Evolutionary conservation across 2,329 filamentous ascomycete genomes (phyloP).

Genomic region (Colletotrichum graminicola): DNA sequence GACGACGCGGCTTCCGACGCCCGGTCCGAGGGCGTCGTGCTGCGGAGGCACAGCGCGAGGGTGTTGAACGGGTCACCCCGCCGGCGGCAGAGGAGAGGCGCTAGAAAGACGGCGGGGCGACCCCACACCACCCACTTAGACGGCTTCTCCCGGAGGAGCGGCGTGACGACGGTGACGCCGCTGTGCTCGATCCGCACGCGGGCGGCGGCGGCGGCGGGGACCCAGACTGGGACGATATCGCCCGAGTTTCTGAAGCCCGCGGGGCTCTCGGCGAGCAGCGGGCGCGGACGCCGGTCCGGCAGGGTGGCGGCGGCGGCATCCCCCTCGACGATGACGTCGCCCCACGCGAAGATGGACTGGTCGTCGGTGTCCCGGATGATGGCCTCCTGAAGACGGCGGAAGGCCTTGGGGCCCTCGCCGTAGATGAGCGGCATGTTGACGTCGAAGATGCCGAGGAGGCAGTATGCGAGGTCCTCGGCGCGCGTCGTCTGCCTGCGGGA

Average conservation of each 20-base stretch:
- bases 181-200: not conserved
- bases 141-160: not conserved
- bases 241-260: not conserved
- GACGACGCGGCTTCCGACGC: not conserved
- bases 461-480: constrained; percentile 46
- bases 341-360: constrained; percentile 16
- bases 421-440: constrained; percentile 47
- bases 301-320: not conserved
- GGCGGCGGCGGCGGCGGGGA: not conserved
- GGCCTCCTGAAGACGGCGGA: constrained; percentile 41
- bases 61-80: not conserved
- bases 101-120: not conserved
- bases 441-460: constrained; percentile 47
- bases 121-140: not conserved
- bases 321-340: not conserved
- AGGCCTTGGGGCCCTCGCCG: constrained; percentile 46
- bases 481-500: constrained; percentile 43
- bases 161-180: constrained; percentile 1
- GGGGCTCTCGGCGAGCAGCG: not conserved
- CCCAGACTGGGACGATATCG: not conserved
- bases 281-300: not conserved
- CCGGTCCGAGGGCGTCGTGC: not conserved
- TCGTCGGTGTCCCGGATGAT: not conserved
- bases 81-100: not conserved
- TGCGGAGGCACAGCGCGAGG: constrained; percentile 3